Evolutionary conservation across 495 filamentous ascomycete species (phyloP).

Genomic region (Penicillium egyptiacum): DNA sequence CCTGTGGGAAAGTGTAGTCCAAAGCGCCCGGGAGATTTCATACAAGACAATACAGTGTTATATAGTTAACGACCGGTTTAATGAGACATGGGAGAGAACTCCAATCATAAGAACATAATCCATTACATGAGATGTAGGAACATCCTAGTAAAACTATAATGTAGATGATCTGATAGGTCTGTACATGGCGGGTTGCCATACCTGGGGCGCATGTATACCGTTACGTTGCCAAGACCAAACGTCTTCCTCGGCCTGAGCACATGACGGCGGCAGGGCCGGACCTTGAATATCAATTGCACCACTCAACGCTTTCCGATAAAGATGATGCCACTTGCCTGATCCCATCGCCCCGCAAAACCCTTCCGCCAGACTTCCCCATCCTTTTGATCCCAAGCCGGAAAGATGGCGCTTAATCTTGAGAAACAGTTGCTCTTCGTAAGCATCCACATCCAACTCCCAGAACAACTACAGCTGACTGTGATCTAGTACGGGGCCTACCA

Average conservation of each 20-base stretch:
- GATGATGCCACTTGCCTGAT: constrained; percentile 5
- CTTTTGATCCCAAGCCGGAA: constrained; percentile 11
- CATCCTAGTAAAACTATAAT: background rate
- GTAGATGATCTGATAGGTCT: background rate
- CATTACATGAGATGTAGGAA: background rate
- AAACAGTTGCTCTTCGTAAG: constrained; percentile 78
- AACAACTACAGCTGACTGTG: constrained; percentile 23
- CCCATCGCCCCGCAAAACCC: constrained; percentile 11
- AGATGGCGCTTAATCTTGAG: constrained; percentile 75
- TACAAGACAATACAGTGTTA: background rate
- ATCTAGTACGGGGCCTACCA: constrained; percentile 92
- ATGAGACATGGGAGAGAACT: background rate
- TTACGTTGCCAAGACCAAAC: constrained; percentile 8
- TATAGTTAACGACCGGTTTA: background rate
- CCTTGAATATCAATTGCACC: constrained; percentile 7
- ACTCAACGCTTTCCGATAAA: constrained; percentile 6
- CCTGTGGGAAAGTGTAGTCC: background rate
- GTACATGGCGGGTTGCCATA: background rate
- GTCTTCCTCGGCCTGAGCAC: constrained; percentile 17
- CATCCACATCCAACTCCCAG: constrained; percentile 7
- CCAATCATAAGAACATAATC: background rate
- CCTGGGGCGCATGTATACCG: background rate
- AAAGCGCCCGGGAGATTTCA: background rate
- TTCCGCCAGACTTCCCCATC: constrained; percentile 3
- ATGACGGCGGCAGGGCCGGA: constrained; percentile 14